A percentile compares a stretch with the other conserved stretches of the same genome.
These are phyloP conservation scores for Litchi chinensis DNA, from an alignment of 345 rosid genomes.

Conservation along the genomic window DNA sequence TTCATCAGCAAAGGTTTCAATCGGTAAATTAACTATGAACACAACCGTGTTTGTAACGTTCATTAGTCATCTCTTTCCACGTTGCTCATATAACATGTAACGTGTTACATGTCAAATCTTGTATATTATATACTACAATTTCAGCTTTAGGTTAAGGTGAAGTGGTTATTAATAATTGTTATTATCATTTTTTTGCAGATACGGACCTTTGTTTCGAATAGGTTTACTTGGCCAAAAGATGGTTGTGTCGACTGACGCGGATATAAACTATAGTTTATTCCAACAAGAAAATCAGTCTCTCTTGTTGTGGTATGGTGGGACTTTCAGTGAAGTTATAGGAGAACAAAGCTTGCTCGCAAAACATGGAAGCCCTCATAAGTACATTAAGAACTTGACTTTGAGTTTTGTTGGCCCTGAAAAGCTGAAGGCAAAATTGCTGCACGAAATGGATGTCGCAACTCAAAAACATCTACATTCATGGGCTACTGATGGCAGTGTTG, in stretches of 20 bases:
- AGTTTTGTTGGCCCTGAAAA: slow-evolving; percentile 39
- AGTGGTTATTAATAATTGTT: too few species aligned
- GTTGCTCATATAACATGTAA: too few species aligned
- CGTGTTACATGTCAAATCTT: too few species aligned
- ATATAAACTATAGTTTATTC: slow-evolving; percentile 26
- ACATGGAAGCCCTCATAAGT: slow-evolving; percentile 39
- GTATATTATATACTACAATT: too few species aligned
- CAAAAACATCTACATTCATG: slow-evolving; percentile 1
- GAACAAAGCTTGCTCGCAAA: slow-evolving; percentile 21
- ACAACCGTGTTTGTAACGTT: too few species aligned
- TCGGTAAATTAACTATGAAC: too few species aligned
- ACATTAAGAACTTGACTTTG: slow-evolving; percentile 35
- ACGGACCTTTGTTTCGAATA: slow-evolving; percentile 47
- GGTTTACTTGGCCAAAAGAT: slow-evolving; percentile 37
- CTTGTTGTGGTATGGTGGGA: slow-evolving; percentile 33
- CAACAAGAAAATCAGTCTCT: not conserved
- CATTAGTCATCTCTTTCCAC: too few species aligned
- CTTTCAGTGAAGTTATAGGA: slow-evolving; percentile 37
- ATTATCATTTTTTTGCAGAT: slow-evolving; percentile 29
- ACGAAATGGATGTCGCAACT: slow-evolving; percentile 26
- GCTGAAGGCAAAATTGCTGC: slow-evolving; percentile 27
- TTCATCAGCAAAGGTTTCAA: not conserved
- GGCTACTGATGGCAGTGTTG: slow-evolving; percentile 4
- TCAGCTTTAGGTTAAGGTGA: too few species aligned
- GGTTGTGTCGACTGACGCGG: slow-evolving; percentile 42